Evolutionary conservation across 257 asterid genomes (phyloP).

Genomic region (Nicotiana sylvestris): DNA sequence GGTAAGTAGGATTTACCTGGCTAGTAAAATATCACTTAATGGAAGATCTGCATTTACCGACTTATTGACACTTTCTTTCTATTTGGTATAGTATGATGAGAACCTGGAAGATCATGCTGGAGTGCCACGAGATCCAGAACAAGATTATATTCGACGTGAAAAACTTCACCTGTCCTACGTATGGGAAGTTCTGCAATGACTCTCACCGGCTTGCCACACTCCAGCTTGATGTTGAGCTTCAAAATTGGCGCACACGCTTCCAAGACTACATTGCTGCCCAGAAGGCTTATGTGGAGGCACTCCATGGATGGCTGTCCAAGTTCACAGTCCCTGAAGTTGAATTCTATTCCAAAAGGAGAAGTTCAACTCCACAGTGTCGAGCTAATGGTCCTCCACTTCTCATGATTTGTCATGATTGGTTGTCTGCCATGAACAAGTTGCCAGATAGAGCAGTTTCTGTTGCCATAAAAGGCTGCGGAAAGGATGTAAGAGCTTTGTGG

Average conservation of each 20-base stretch:
- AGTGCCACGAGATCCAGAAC: slow-evolving; percentile 82
- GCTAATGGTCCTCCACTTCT: slow-evolving; percentile 66
- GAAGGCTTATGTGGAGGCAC: slow-evolving; percentile 55
- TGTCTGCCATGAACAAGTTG: slow-evolving; percentile 47
- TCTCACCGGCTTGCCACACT: slow-evolving; percentile 76
- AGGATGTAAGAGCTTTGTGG: slow-evolving; percentile 82
- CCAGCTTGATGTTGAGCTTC: slow-evolving; percentile 79
- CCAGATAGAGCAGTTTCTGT: slow-evolving; percentile 58
- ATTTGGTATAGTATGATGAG: slow-evolving; percentile 60
- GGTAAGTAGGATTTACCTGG: slow-evolving; percentile 38
- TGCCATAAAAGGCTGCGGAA: slow-evolving; percentile 62
- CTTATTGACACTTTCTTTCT: not conserved
- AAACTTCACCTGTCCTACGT: slow-evolving; percentile 65
- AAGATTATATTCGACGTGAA: slow-evolving; percentile 76
- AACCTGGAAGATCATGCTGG: slow-evolving; percentile 74
- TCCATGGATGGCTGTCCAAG: slow-evolving; percentile 78
- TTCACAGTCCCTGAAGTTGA: slow-evolving; percentile 54
- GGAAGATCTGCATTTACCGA: not conserved
- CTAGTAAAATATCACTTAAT: slow-evolving; percentile 1
- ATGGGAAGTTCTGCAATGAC: slow-evolving; percentile 77
- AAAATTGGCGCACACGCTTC: slow-evolving; percentile 78
- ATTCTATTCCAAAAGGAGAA: slow-evolving; percentile 31
- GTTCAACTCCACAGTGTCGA: slow-evolving; percentile 21
- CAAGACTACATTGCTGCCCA: slow-evolving; percentile 54
- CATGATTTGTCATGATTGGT: slow-evolving; percentile 57